Evolutionary conservation across 805 yeast species (phyloP).

Genomic region (Suhomyces sp.): DNA sequence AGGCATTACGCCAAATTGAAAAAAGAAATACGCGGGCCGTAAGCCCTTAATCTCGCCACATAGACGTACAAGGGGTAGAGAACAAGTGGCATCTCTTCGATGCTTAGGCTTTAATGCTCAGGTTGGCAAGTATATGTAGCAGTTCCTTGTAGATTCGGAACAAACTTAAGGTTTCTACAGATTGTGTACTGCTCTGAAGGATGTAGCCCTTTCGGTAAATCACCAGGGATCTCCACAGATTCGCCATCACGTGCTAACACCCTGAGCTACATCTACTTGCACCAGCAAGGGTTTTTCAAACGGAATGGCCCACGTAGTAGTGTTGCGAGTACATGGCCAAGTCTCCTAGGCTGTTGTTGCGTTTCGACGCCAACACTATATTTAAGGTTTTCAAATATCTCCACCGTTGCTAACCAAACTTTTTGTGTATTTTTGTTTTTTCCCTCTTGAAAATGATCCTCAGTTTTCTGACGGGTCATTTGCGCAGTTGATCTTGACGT

Average conservation of each 20-base stretch:
- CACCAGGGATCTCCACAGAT: neutral
- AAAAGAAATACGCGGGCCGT: neutral
- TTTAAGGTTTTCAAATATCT: neutral
- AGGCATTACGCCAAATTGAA: neutral
- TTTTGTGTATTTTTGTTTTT: slow-evolving; percentile 2
- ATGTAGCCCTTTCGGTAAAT: neutral
- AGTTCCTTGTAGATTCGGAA: neutral
- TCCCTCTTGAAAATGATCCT: slow-evolving; percentile 1
- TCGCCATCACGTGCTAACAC: neutral
- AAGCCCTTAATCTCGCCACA: neutral
- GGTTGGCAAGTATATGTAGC: neutral
- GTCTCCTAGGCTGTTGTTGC: neutral
- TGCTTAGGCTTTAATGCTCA: neutral
- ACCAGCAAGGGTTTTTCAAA: neutral
- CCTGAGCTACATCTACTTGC: neutral
- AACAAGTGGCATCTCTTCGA: neutral
- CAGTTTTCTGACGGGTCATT: slow-evolving; percentile 4
- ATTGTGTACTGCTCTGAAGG: neutral
- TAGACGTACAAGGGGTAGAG: neutral
- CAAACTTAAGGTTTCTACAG: neutral
- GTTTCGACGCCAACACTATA: neutral
- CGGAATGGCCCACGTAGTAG: neutral
- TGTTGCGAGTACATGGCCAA: neutral
- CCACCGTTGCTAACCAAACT: slow-evolving; percentile 4
- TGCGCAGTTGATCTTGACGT: neutral